These are phyloP conservation scores for Infundibulicybe gibba DNA, from an alignment of 768 basidiomycete species.

Conservation along the genomic window DNA sequence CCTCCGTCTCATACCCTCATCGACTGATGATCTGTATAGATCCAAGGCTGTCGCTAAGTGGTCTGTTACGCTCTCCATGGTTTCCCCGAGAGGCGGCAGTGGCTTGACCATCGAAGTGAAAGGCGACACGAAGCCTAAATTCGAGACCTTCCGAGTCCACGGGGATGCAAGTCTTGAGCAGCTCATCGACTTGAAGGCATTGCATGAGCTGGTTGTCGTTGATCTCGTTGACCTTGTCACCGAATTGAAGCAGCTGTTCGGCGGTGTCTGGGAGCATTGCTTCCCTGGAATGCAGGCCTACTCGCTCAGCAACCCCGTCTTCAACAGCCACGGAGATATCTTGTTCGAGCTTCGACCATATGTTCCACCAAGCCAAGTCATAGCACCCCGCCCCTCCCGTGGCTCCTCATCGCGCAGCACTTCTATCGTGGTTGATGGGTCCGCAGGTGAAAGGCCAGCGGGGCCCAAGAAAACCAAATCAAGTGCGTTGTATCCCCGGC, in stretches of 20 bases:
- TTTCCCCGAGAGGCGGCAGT: not conserved
- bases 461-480: no score
- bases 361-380: not conserved
- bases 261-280: slow-evolving; percentile 6
- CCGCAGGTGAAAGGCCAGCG: no score
- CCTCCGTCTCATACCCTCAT: no score
- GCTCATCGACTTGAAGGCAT: slow-evolving; percentile 1
- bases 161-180: not conserved
- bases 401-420: no score
- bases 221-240: not conserved
- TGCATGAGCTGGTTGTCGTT: not conserved
- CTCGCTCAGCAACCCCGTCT: slow-evolving; percentile 7
- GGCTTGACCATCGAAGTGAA: slow-evolving; percentile 2
- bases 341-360: slow-evolving; percentile 2
- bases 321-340: slow-evolving; percentile 5
- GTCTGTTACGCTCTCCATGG: no score
- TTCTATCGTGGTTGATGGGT: no score
- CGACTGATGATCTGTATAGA: no score
- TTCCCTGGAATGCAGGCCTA: slow-evolving; percentile 4
- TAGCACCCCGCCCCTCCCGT: no score
- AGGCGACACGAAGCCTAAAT: not conserved
- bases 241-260: slow-evolving; percentile 3
- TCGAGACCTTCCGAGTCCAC: not conserved
- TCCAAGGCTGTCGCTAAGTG: no score
- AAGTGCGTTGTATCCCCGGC: no score